Conservation (phyloP, 2,329 filamentous ascomycete genomes). For the Trichocomaceae sp. region DNA sequence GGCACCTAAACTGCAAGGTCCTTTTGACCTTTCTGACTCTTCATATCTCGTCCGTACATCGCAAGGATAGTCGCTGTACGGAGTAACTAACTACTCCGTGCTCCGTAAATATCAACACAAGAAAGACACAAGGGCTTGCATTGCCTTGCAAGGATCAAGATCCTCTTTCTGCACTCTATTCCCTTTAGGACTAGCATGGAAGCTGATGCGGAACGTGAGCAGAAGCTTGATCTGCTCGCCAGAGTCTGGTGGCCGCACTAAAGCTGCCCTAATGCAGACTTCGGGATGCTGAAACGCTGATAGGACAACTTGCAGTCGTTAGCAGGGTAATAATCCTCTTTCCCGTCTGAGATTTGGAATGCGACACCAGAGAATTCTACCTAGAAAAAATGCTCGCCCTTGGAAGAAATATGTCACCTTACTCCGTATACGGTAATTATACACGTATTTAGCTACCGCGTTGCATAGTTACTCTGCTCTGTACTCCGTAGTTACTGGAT, state of each 20-base stretch:
- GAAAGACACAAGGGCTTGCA: not conserved
- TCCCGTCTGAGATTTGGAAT: not conserved
- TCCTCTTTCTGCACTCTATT: not conserved
- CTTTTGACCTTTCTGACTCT: not conserved
- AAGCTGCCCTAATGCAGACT: not conserved
- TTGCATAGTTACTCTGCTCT: too few relatives aligned
- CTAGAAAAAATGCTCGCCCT: not conserved
- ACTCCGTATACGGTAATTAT: too few relatives aligned
- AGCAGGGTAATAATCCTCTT: not conserved
- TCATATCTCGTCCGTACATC: not conserved
- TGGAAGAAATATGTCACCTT: not conserved
- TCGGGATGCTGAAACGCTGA: not conserved
- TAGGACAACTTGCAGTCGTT: not conserved
- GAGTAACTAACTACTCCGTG: too few relatives aligned
- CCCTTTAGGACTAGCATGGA: not conserved
- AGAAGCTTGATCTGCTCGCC: not conserved
- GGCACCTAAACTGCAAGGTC: not conserved
- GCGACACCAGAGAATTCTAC: too few relatives aligned
- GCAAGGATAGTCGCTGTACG: not conserved
- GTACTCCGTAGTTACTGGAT: too few relatives aligned
- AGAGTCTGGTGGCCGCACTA: not conserved
- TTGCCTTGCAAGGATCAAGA: not conserved
- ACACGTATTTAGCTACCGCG: too few relatives aligned
- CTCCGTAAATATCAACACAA: not conserved
- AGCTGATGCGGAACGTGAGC: not conserved